Conservation (phyloP, 352 stramenopile genomes). For the Thalassiosira livingstoniorum region DNA sequence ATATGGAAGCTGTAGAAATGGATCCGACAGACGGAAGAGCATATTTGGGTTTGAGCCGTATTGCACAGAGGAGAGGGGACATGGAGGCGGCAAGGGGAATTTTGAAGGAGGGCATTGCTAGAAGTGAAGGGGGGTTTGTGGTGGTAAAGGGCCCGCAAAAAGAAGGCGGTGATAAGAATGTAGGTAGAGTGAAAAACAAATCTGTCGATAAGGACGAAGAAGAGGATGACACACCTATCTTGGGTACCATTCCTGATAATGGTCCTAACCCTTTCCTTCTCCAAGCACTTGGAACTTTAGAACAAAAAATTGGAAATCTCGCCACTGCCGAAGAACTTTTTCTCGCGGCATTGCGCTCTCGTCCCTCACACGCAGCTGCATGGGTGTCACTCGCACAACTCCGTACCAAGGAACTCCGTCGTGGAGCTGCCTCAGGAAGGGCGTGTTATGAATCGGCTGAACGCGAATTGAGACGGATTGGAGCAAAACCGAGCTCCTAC, state of each 20-base stretch:
- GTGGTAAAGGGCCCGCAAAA: constrained; percentile 36
- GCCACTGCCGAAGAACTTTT: constrained; percentile 78
- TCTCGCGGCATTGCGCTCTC: constrained; percentile 68
- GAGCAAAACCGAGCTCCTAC: constrained; percentile 67
- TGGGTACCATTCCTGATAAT: constrained; percentile 65
- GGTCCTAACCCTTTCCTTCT: constrained; percentile 83
- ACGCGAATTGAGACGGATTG: constrained; percentile 70
- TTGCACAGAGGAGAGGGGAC: constrained; percentile 77
- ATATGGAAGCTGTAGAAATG: constrained; percentile 68
- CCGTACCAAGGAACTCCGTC: constrained; percentile 78
- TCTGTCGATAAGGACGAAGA: constrained; percentile 6
- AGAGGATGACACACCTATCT: constrained; percentile 29
- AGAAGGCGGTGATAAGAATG: constrained; percentile 12
- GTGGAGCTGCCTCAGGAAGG: constrained; percentile 65
- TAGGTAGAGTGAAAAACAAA: constrained; percentile 22
- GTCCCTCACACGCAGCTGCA: constrained; percentile 79
- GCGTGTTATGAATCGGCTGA: constrained; percentile 81
- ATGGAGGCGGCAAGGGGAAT: constrained; percentile 69
- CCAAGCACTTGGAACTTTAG: constrained; percentile 78
- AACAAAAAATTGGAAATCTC: constrained; percentile 82
- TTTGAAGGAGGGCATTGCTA: constrained; percentile 71
- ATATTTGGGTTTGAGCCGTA: constrained; percentile 80
- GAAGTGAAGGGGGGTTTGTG: constrained; percentile 43
- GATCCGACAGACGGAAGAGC: constrained; percentile 80
- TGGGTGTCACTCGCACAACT: constrained; percentile 84